Evolutionary conservation across 768 basidiomycete species (phyloP).

Genomic region (Amanita subjunquillea): DNA sequence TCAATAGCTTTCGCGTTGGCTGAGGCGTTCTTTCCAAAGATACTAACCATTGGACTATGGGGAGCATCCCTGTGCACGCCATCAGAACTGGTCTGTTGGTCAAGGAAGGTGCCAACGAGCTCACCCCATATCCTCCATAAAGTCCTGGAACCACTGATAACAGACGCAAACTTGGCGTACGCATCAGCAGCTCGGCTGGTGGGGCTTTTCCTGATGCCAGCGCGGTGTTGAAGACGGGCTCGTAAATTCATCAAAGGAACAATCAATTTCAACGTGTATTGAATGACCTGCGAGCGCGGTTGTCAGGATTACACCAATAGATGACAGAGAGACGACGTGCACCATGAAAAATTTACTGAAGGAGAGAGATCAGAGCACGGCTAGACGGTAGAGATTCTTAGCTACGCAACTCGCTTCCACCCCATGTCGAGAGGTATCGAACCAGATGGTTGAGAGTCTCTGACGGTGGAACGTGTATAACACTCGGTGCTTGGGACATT

Average conservation of each 20-base stretch:
- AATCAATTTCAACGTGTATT: slow-evolving; percentile 64
- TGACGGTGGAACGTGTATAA: slow-evolving; percentile 42
- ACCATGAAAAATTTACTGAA: slow-evolving; percentile 72
- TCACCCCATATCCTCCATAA: slow-evolving; percentile 76
- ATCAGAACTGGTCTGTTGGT: background rate
- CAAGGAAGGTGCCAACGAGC: background rate
- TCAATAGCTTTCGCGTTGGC: slow-evolving; percentile 59
- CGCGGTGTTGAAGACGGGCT: slow-evolving; percentile 57
- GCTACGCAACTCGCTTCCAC: slow-evolving; percentile 72
- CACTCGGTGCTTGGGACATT: slow-evolving; percentile 32
- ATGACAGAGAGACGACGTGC: background rate
- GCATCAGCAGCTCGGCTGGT: slow-evolving; percentile 43
- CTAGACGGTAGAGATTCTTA: background rate
- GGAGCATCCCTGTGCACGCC: slow-evolving; percentile 47
- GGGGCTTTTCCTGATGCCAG: slow-evolving; percentile 44
- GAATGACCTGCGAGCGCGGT: slow-evolving; percentile 40
- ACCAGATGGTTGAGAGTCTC: slow-evolving; percentile 63
- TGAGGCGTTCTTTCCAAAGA: slow-evolving; percentile 63
- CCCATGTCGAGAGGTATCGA: slow-evolving; percentile 74
- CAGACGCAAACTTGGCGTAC: slow-evolving; percentile 40
- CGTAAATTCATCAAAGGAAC: slow-evolving; percentile 57
- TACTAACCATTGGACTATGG: slow-evolving; percentile 74
- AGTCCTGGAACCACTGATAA: slow-evolving; percentile 59
- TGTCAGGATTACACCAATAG: background rate
- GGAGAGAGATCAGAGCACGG: slow-evolving; percentile 6